phyloP scores from a whole-genome alignment of 179 eudicot genomes.

The Corrigiola litoralis region DNA sequence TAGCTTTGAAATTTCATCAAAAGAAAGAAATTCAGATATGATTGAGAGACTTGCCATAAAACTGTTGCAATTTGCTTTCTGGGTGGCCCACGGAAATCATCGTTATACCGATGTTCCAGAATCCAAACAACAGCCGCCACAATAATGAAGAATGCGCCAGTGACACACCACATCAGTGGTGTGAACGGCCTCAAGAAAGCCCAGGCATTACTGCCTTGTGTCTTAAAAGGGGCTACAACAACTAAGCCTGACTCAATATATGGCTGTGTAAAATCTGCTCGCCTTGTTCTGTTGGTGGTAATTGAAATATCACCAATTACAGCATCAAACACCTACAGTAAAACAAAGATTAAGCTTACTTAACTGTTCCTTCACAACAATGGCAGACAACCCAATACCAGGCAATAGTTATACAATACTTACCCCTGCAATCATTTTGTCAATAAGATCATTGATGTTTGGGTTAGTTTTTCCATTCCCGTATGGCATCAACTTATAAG shows the following conservation, averaged over 20 bases:
- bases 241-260: slow-evolving; percentile 74
- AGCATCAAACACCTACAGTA: slow-evolving; percentile 59
- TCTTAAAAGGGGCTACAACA: slow-evolving; percentile 61
- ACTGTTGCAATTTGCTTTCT: slow-evolving; percentile 50
- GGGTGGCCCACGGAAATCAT: slow-evolving; percentile 86
- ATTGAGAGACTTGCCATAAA: slow-evolving; percentile 42
- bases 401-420: slow-evolving; percentile 23
- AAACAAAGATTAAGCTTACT: neutral
- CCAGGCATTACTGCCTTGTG: slow-evolving; percentile 42
- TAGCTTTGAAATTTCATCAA: neutral
- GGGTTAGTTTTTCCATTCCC: slow-evolving; percentile 68
- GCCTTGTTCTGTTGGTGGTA: slow-evolving; percentile 50
- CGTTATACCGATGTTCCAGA: slow-evolving; percentile 67
- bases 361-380: neutral
- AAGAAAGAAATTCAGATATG: neutral
- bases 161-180: slow-evolving; percentile 57
- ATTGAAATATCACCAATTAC: slow-evolving; percentile 79
- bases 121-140: slow-evolving; percentile 70
- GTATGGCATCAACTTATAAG: slow-evolving; percentile 47
- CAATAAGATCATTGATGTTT: slow-evolving; percentile 49
- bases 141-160: slow-evolving; percentile 44
- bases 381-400: neutral
- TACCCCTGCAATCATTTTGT: slow-evolving; percentile 50
- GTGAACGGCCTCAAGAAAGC: slow-evolving; percentile 70
- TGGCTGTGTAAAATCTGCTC: slow-evolving; percentile 81